These are phyloP conservation scores for Pulicaria dysenterica DNA, from an alignment of 129 eudicot species.

Conservation along the genomic window DNA sequence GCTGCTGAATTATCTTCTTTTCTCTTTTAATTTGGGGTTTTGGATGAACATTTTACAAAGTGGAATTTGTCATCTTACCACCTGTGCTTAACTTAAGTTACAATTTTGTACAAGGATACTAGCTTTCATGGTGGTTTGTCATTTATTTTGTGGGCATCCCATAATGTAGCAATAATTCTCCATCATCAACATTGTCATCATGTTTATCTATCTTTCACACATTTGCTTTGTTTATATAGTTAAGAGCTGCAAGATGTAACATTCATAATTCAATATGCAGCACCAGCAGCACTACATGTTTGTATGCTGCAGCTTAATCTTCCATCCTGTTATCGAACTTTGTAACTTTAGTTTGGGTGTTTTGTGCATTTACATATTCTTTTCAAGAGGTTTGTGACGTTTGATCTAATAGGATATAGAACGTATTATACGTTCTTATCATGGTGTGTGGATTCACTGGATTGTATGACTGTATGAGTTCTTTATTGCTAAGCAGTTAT, in stretches of 20 bases:
- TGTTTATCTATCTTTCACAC: background rate
- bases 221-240: slow-evolving; percentile 6
- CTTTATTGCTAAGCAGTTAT: background rate
- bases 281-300: background rate
- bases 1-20: background rate
- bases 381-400: background rate
- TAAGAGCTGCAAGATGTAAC: background rate
- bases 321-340: background rate
- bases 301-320: background rate
- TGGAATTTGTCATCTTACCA: background rate
- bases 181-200: background rate
- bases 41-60: background rate
- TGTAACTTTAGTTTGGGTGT: background rate
- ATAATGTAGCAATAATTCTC: no score
- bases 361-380: background rate
- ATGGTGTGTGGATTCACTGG: background rate
- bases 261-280: background rate
- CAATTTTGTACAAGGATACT: background rate
- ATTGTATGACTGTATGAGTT: background rate
- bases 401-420: background rate
- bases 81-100: background rate
- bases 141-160: no score
- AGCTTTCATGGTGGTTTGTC: no score
- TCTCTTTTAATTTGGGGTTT: background rate
- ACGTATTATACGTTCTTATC: background rate